These are phyloP conservation scores for Juglanconis oblonga DNA, from an alignment of 2,329 filamentous ascomycete genomes.

Conservation along the genomic window DNA sequence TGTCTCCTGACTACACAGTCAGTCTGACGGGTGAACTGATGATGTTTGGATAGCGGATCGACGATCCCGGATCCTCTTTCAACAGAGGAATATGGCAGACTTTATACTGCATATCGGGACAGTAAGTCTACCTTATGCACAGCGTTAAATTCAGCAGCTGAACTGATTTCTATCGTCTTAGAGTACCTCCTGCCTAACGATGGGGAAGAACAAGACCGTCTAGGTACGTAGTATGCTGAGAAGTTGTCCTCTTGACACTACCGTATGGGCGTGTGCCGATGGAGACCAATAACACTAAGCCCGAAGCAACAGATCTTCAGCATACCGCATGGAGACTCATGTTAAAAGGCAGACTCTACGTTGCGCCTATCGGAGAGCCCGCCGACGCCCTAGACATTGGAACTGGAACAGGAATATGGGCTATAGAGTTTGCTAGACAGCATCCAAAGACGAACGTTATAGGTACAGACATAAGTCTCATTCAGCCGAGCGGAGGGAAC, in stretches of 20 bases:
- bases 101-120: constrained; percentile 3
- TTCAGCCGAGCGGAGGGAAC: constrained; percentile 8
- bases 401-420: constrained; percentile 12
- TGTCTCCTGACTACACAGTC: too few species aligned
- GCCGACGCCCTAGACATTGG: constrained; percentile 10
- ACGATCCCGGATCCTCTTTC: constrained; percentile 2
- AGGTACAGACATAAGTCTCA: constrained; percentile 17
- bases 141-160: background rate
- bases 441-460: constrained; percentile 12
- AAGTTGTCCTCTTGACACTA: too few species aligned
- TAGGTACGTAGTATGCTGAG: background rate
- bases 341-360: constrained; percentile 4
- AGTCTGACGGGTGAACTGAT: too few species aligned
- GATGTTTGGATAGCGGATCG: background rate
- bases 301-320: constrained; percentile 4
- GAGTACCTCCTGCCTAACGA: constrained; percentile 4
- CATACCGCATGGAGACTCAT: constrained; percentile 9
- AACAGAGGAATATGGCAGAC: background rate
- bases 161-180: background rate
- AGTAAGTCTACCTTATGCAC: background rate
- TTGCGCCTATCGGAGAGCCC: constrained; percentile 1
- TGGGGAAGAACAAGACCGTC: constrained; percentile 6
- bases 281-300: background rate
- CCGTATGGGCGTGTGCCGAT: too few species aligned
- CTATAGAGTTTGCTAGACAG: constrained; percentile 10